Conservation (phyloP, 176 grass and related monocot species). For the Oryza meyeriana region DNA sequence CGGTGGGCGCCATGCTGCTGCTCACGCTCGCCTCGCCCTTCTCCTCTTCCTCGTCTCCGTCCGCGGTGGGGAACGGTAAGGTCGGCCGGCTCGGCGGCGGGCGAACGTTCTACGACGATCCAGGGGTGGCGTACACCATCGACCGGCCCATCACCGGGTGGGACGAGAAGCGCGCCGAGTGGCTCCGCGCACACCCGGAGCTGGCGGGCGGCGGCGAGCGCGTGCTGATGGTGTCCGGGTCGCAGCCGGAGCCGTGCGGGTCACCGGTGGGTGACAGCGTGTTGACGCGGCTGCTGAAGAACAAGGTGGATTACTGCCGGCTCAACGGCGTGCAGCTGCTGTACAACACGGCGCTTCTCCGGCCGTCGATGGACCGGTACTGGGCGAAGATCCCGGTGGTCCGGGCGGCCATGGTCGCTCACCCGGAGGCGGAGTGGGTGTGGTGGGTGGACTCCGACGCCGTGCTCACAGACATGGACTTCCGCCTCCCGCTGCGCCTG, state of each 20-base stretch:
- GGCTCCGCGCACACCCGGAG: conserved; percentile 55
- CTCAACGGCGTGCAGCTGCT: conserved; percentile 67
- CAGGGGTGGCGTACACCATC: conserved; percentile 60
- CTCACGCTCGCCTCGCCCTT: conserved; percentile 44
- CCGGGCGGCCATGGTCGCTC: conserved; percentile 76
- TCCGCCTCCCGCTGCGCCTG: conserved; percentile 48
- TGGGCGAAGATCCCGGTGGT: conserved; percentile 80
- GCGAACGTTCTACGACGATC: conserved; percentile 82
- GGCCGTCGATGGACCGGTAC: conserved; percentile 63
- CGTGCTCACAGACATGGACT: conserved; percentile 95
- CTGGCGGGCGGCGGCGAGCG: conserved; percentile 23
- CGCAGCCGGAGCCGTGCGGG: conserved; percentile 69
- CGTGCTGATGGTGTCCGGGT: conserved; percentile 83
- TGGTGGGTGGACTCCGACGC: conserved; percentile 99
- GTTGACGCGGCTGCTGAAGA: conserved; percentile 71
- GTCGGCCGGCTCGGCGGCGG: background rate
- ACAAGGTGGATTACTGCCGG: conserved; percentile 90
- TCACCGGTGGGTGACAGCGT: conserved; percentile 58
- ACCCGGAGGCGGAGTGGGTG: conserved; percentile 87
- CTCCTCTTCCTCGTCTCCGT: background rate
- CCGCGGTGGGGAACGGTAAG: background rate
- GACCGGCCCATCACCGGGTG: conserved; percentile 55
- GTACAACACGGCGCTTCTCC: conserved; percentile 72
- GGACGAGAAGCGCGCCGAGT: conserved; percentile 70
- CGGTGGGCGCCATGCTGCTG: conserved; percentile 40